A percentile compares a stretch with the other conserved stretches of the same genome.
phyloP scores from a whole-genome alignment of 2,329 filamentous ascomycete genomes.

The Colletotrichum gloeosporioides region DNA sequence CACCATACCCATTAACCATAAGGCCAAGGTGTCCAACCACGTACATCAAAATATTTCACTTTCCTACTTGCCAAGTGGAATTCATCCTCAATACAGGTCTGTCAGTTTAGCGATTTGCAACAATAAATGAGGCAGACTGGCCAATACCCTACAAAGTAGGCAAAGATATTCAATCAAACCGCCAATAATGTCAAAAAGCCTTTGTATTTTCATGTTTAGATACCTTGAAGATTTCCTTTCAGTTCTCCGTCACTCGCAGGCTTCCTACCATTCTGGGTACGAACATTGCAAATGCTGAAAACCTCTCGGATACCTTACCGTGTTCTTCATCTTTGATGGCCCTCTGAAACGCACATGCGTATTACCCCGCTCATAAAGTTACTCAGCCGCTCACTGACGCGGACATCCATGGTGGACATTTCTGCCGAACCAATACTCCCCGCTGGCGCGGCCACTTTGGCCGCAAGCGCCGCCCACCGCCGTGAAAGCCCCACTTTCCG shows the following conservation, averaged over 20 bases:
- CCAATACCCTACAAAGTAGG: background rate
- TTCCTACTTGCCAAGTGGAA: background rate
- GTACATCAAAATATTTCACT: background rate
- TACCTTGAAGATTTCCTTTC: background rate
- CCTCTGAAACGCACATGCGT: background rate
- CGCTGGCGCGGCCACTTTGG: background rate
- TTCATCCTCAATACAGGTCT: background rate
- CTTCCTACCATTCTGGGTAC: background rate
- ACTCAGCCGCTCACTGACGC: background rate
- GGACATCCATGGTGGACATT: background rate
- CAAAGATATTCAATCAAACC: background rate
- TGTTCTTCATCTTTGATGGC: background rate
- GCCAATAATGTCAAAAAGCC: background rate
- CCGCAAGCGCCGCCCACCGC: background rate
- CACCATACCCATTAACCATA: background rate
- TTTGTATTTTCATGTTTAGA: background rate
- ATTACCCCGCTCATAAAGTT: background rate
- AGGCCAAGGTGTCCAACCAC: background rate
- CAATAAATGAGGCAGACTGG: background rate
- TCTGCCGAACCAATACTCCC: background rate
- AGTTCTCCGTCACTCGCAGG: background rate
- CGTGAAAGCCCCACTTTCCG: background rate
- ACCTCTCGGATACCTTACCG: background rate
- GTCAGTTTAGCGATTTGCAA: background rate
- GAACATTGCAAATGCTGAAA: background rate